Percentiles rank a stretch among this genome's conserved stretches.
Conservation (phyloP, 2,329 filamentous ascomycete genomes). For the Trichoderma sp. region DNA sequence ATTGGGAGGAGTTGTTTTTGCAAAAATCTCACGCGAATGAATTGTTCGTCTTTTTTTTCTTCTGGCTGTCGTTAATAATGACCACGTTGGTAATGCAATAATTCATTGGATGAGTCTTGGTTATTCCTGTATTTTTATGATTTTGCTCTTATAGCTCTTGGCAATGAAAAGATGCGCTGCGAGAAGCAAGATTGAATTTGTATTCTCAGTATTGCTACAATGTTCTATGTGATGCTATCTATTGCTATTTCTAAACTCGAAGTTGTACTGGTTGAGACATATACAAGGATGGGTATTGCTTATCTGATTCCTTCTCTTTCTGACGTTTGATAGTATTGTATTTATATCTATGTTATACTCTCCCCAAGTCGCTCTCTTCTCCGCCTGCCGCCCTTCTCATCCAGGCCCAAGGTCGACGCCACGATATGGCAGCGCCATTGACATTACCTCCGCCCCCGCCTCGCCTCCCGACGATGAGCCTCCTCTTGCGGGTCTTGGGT, state of each 20-base stretch:
- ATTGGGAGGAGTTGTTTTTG: constrained; percentile 9
- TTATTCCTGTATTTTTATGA: background rate
- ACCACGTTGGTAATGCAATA: constrained; percentile 18
- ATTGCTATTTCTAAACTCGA: background rate
- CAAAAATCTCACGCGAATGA: constrained; percentile 19
- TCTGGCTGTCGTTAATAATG: constrained; percentile 6
- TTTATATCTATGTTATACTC: background rate
- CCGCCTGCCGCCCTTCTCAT: background rate
- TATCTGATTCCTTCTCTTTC: background rate
- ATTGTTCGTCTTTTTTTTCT: constrained; percentile 24
- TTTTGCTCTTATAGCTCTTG: background rate
- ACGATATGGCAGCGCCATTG: background rate
- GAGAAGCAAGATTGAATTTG: background rate
- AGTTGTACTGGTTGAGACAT: background rate
- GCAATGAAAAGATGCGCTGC: constrained; percentile 3
- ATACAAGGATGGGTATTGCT: background rate
- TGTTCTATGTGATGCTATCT: background rate
- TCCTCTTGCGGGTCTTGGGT: constrained; percentile 23
- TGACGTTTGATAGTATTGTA: background rate
- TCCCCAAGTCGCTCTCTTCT: constrained; percentile 15
- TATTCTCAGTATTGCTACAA: background rate
- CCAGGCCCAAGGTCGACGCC: constrained; percentile 1
- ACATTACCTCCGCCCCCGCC: background rate
- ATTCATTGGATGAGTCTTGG: constrained; percentile 3
- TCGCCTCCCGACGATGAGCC: constrained; percentile 20